Conservation (phyloP, 2,329 filamentous ascomycete genomes). For the Sphaceloma murrayae region DNA sequence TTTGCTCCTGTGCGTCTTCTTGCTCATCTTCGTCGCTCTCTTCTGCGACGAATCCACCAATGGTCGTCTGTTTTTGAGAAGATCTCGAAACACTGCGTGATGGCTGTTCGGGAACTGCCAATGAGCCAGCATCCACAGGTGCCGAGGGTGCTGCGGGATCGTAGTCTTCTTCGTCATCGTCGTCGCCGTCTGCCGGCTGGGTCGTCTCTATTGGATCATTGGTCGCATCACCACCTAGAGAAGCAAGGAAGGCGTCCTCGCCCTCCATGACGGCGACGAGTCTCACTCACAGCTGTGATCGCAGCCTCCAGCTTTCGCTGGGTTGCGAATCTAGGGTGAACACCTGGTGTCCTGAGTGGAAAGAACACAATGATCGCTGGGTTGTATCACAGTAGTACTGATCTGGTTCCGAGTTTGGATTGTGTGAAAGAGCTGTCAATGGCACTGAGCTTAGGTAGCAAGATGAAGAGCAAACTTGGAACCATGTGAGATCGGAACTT, state of each 20-base stretch:
- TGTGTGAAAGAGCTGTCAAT: too few relatives aligned
- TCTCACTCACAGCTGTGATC: too few relatives aligned
- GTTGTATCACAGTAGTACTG: too few relatives aligned
- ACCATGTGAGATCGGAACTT: too few relatives aligned
- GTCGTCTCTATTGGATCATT: slow-evolving; percentile 39
- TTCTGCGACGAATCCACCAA: slow-evolving; percentile 54
- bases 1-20: slow-evolving; percentile 1
- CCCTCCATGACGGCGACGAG: slow-evolving; percentile 37
- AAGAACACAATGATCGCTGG: too few relatives aligned
- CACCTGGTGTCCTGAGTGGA: too few relatives aligned
- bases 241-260: slow-evolving; percentile 45
- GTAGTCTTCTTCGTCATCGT: slow-evolving; percentile 34
- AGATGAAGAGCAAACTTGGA: too few relatives aligned
- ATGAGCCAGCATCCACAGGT: neutral
- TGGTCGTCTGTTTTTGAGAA: slow-evolving; percentile 42
- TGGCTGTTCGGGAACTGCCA: slow-evolving; percentile 44
- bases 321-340: too few relatives aligned
- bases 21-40: slow-evolving; percentile 49
- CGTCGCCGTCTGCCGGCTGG: too few relatives aligned
- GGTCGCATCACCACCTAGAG: slow-evolving; percentile 38
- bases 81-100: slow-evolving; percentile 33
- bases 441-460: too few relatives aligned
- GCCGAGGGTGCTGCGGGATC: slow-evolving; percentile 22
- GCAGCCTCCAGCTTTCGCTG: too few relatives aligned
- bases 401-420: too few relatives aligned